Percentiles rank a stretch among this genome's conserved stretches.
Evolutionary conservation across 192 early-diverging fungal genomes (phyloP).

Genomic region (Coemansia sp.): DNA sequence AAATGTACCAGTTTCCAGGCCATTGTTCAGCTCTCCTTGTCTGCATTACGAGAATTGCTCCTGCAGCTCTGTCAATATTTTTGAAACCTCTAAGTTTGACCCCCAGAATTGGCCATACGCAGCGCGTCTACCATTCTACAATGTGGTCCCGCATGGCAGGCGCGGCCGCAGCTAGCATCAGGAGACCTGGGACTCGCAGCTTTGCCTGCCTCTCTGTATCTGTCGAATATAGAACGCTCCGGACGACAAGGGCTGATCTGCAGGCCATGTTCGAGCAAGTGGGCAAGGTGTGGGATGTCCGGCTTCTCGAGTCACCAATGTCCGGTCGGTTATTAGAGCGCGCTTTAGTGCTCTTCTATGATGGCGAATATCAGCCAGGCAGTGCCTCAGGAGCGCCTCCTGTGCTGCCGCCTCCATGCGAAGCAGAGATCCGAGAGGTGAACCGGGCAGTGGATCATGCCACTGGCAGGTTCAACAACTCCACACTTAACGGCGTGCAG

Average conservation of each 20-base stretch:
- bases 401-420: slow-evolving; percentile 28
- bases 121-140: neutral
- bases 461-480: slow-evolving; percentile 15
- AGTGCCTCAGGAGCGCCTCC: slow-evolving; percentile 20
- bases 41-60: too few relatives aligned
- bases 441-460: slow-evolving; percentile 9
- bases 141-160: slow-evolving; percentile 7
- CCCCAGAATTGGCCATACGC: too few relatives aligned
- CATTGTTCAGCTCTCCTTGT: too few relatives aligned
- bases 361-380: slow-evolving; percentile 24
- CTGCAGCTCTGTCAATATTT: too few relatives aligned
- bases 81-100: too few relatives aligned
- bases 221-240: slow-evolving; percentile 22
- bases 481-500: slow-evolving; percentile 22
- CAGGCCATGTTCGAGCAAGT: slow-evolving; percentile 22
- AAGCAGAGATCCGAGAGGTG: slow-evolving; percentile 17
- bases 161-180: slow-evolving; percentile 1
- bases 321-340: slow-evolving; percentile 17
- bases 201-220: slow-evolving; percentile 42
- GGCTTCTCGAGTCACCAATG: slow-evolving; percentile 18
- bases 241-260: slow-evolving; percentile 29
- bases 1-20: too few relatives aligned
- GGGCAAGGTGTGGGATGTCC: slow-evolving; percentile 49
- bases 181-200: neutral
- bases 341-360: slow-evolving; percentile 42